These are phyloP conservation scores for Ophiostoma piceae DNA, from an alignment of 2,329 filamentous ascomycete genomes.

Conservation along the genomic window DNA sequence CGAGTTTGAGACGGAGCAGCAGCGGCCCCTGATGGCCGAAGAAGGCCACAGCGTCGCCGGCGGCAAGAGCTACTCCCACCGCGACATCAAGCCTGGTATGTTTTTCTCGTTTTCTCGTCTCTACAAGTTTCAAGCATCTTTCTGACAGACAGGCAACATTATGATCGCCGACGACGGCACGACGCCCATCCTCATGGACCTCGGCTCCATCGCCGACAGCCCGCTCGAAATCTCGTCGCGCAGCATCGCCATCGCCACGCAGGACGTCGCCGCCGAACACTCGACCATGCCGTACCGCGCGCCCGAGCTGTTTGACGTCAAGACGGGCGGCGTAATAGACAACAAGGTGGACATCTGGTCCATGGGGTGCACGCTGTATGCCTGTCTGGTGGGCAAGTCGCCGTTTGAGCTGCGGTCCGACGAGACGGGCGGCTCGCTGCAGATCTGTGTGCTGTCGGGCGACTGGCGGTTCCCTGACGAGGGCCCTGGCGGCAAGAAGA, in stretches of 20 bases:
- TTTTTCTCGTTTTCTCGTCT: not conserved
- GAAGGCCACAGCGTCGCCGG: conserved; percentile 69
- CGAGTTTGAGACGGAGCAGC: conserved; percentile 59
- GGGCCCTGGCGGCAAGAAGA: conserved; percentile 49
- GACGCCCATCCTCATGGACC: conserved; percentile 91
- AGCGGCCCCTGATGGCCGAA: conserved; percentile 75
- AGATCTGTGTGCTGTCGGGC: conserved; percentile 84
- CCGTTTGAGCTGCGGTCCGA: conserved; percentile 95
- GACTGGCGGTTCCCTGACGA: conserved; percentile 98
- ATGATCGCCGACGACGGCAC: conserved; percentile 94
- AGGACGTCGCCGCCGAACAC: conserved; percentile 93
- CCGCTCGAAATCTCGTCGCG: conserved; percentile 86
- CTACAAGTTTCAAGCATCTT: not conserved
- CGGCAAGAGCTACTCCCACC: conserved; percentile 80
- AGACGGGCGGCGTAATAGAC: conserved; percentile 84
- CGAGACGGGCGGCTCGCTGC: conserved; percentile 89
- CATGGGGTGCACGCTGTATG: conserved; percentile 93
- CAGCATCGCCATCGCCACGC: conserved; percentile 82
- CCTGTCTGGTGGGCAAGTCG: conserved; percentile 91
- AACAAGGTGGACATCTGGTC: conserved; percentile 99
- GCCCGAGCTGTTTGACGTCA: conserved; percentile 95
- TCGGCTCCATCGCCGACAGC: conserved; percentile 82
- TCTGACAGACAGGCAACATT: conserved; percentile 63
- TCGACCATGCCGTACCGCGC: conserved; percentile 98
- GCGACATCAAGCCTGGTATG: conserved; percentile 92